These are phyloP conservation scores for Oryza rufipogon DNA, from an alignment of 176 grass and related monocot genomes.

Conservation along the genomic window DNA sequence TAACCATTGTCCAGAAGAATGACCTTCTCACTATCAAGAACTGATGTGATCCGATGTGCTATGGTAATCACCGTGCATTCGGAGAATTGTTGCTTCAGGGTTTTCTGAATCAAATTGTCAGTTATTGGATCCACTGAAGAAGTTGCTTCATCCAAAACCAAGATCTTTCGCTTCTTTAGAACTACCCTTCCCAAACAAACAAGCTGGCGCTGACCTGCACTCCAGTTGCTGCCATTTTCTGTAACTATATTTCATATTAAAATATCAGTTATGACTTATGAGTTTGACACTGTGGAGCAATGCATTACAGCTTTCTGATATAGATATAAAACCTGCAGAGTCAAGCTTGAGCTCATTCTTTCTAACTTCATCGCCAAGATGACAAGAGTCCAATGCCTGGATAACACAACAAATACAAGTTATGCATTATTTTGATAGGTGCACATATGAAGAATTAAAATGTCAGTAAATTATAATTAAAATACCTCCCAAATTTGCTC, in stretches of 20 bases:
- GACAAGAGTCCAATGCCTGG: conserved; percentile 70
- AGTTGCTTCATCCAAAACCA: conserved; percentile 65
- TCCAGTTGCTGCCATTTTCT: conserved; percentile 47
- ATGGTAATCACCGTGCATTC: conserved; percentile 52
- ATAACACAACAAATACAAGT: background rate
- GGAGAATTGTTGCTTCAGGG: conserved; percentile 22
- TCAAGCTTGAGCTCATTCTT: conserved; percentile 69
- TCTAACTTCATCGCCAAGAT: conserved; percentile 62
- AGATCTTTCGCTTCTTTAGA: conserved; percentile 33
- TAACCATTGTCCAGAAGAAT: conserved; percentile 39
- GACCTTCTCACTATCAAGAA: conserved; percentile 40
- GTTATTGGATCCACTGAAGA: conserved; percentile 45
- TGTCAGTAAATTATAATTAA: background rate
- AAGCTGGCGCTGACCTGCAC: conserved; percentile 46
- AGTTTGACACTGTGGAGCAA: background rate
- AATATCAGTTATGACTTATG: background rate
- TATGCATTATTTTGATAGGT: too few species aligned
- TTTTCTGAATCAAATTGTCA: conserved; percentile 40
- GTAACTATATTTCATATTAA: conserved; percentile 17
- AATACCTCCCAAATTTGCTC: conserved; percentile 80
- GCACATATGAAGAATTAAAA: too few species aligned
- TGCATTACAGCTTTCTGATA: background rate
- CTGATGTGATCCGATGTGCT: conserved; percentile 50
- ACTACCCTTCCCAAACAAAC: conserved; percentile 53
- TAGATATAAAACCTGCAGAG: conserved; percentile 45